Conservation (phyloP, 1,139 yeast genomes). For the Saccharomyces hybrid region DNA sequence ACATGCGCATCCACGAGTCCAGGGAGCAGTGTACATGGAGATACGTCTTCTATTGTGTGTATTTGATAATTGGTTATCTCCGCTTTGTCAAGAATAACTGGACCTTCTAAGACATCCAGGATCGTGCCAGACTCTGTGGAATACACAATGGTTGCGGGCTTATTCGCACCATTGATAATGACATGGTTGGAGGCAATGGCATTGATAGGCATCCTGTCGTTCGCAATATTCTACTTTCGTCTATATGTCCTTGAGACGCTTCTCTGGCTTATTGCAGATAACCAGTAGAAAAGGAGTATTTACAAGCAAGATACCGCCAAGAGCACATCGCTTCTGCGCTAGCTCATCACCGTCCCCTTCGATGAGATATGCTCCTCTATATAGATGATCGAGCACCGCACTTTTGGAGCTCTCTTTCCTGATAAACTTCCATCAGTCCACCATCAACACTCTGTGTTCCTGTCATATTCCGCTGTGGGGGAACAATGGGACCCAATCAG, state of each 20-base stretch:
- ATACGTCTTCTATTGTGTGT: constrained; percentile 43
- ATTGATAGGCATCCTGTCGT: constrained; percentile 38
- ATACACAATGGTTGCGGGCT: constrained; percentile 62
- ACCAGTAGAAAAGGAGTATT: background rate
- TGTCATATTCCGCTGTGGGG: background rate
- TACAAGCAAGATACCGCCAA: background rate
- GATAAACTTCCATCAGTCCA: background rate
- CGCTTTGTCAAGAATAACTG: constrained; percentile 34
- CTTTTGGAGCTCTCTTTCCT: background rate
- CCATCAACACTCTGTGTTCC: background rate
- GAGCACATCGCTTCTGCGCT: background rate
- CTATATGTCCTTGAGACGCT: background rate
- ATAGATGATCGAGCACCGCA: background rate
- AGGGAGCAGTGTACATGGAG: constrained; percentile 68
- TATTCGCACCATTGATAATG: constrained; percentile 42
- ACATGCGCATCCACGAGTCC: constrained; percentile 93
- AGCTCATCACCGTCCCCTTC: background rate
- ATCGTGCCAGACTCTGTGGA: constrained; percentile 60
- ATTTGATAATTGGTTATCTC: constrained; percentile 40
- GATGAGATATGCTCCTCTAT: background rate
- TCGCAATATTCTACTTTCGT: background rate
- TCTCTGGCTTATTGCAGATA: background rate
- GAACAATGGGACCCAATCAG: background rate
- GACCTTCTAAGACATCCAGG: constrained; percentile 37
- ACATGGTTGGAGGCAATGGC: constrained; percentile 65